Evolutionary conservation across 176 grass and related monocot species (phyloP), one percentile per base, ranked within the genome.

Genomic region (Musa troglodytarum): DNA sequence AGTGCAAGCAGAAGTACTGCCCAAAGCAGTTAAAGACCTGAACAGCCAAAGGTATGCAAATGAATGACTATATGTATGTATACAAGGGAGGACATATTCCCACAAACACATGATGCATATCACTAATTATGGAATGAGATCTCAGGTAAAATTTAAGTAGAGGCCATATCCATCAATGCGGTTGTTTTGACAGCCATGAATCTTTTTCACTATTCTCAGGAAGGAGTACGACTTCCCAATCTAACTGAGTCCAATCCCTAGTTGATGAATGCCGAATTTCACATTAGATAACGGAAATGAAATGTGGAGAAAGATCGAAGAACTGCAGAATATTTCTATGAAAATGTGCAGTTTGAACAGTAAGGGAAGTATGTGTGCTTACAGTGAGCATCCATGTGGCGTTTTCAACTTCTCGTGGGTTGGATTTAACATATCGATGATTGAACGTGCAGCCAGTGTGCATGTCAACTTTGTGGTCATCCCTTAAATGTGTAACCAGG

Each of bases 361-460:
- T 12, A 49, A 56, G 16, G 21, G 8, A 63, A 49, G 11, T 68
- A 77, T 43, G 14, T 19, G 15, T 43, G 49, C 68, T 80, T 72
- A 80, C 78, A 52, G 78, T 80, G 9, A 80, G 78, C 78, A 80
- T 80, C 78, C 78, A 80, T 59, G 78, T 80, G 51, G 78, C 78
- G 73, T 80, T 80, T 73, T 80, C 78, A 34, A 80, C 78, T 49
- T 73, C 78, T 53, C 78, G 54, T 14, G 78, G 78, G 29, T 80
- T 80, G 69, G 78, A 80, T 43, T 80, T 80, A 55, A 80, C 78
- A 64, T 80, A 80, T 13, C 78, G 68, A 52, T 80, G 78, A 24
- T 80, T 80, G 57, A 80, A 80, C 19, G 78, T 80, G 78, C 68
- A 80, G 8, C 78, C 78, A 13, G 55, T 80, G 49, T 80, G 78